A percentile compares a stretch with the other conserved stretches of the same genome.
These are phyloP conservation scores for Lasiodiplodia citricola DNA, from an alignment of 2,329 filamentous ascomycete species.

Conservation along the genomic window DNA sequence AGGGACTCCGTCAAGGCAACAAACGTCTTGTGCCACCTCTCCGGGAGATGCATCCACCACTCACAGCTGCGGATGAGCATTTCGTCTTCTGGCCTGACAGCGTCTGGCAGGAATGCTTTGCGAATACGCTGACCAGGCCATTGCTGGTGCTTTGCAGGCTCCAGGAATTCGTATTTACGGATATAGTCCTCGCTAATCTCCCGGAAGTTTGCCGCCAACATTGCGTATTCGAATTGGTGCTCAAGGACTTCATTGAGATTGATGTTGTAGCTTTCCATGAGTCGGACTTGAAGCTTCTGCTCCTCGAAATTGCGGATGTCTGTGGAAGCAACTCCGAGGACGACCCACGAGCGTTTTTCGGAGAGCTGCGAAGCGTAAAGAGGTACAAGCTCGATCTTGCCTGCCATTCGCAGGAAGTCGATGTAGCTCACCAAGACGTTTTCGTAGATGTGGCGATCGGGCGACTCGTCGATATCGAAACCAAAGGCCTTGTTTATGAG, in stretches of 20 bases:
- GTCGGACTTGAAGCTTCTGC: constrained; percentile 70
- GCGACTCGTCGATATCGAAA: constrained; percentile 47
- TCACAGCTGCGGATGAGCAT: constrained; percentile 24
- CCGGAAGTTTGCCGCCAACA: not conserved
- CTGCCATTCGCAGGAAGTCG: constrained; percentile 73
- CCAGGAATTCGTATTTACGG: constrained; percentile 53
- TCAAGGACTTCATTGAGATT: constrained; percentile 75
- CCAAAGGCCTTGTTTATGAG: constrained; percentile 69
- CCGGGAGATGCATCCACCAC: constrained; percentile 46
- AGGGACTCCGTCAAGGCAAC: constrained; percentile 73
- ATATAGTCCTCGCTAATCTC: constrained; percentile 35
- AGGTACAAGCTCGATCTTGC: constrained; percentile 79
- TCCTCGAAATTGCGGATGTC: constrained; percentile 70
- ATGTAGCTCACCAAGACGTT: constrained; percentile 84
- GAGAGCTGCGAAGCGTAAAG: constrained; percentile 84
- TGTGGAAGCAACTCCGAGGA: constrained; percentile 77
- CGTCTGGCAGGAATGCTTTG: constrained; percentile 65
- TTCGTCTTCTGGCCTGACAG: constrained; percentile 21
- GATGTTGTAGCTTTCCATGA: constrained; percentile 77
- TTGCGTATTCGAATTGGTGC: constrained; percentile 34
- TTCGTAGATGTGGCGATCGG: constrained; percentile 62
- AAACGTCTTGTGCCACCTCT: constrained; percentile 49
- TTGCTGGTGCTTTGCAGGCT: constrained; percentile 52
- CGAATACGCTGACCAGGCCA: constrained; percentile 68
- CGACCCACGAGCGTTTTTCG: constrained; percentile 67